Evolutionary conservation across 176 grass and related monocot species (phyloP).

Genomic region (Eragrostis nindensis): DNA sequence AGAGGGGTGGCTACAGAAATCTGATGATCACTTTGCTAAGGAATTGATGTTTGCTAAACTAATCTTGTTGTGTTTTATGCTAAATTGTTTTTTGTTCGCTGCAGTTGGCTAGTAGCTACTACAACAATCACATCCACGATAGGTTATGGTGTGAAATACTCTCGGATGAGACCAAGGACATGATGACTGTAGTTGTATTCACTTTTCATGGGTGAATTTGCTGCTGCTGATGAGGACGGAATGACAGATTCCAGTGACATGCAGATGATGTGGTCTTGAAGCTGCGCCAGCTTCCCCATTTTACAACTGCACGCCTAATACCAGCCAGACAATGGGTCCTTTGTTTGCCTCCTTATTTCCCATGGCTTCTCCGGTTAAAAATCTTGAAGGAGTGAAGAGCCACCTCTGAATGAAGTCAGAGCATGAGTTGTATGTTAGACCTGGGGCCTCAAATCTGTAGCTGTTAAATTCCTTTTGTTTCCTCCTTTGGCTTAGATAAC

Average conservation of each 20-base stretch:
- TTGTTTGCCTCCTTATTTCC: neutral
- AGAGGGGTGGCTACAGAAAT: neutral
- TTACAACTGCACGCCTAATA: neutral
- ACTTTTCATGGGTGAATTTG: constrained; percentile 12
- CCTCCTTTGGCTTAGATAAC: neutral
- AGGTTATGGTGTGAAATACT: constrained; percentile 78
- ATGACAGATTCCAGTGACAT: neutral
- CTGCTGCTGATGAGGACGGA: neutral
- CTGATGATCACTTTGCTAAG: neutral
- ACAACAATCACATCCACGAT: constrained; percentile 73
- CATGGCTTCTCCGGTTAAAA: neutral
- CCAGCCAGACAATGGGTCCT: neutral
- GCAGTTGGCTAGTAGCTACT: constrained; percentile 86
- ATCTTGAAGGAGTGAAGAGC: neutral
- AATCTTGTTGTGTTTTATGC: constrained; percentile 22
- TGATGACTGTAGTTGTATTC: constrained; percentile 10
- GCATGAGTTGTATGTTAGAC: constrained; percentile 17
- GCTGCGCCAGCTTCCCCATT: constrained; percentile 3
- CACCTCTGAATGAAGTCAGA: constrained; percentile 4
- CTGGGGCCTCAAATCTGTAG: neutral
- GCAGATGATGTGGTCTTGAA: neutral
- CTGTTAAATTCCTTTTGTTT: neutral
- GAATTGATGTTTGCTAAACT: neutral
- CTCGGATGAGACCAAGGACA: constrained; percentile 44
- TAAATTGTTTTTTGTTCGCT: constrained; percentile 38